These are phyloP conservation scores for Pseudocohnilembus persalinus DNA, from an alignment of 169 alveolate species.

Conservation along the genomic window DNA sequence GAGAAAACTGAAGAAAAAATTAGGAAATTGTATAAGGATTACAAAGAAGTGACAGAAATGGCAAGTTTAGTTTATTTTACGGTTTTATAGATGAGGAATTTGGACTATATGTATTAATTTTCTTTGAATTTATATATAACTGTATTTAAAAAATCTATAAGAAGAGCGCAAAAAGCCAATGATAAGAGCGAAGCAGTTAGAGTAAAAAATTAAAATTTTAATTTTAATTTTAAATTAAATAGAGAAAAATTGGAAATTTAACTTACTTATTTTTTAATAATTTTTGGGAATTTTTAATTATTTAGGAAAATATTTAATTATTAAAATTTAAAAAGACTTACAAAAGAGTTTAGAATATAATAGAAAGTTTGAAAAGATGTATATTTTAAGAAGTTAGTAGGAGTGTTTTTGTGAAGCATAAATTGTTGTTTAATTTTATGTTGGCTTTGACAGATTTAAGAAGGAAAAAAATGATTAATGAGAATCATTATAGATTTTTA, in stretches of 20 bases:
- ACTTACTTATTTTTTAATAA: too few species aligned
- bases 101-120: constrained; percentile 87
- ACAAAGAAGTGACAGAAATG: constrained; percentile 66
- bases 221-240: too few species aligned
- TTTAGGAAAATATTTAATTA: too few species aligned
- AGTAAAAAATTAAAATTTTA: constrained; percentile 55
- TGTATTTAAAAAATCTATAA: constrained; percentile 77
- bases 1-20: constrained; percentile 74
- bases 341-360: not conserved
- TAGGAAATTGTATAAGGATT: constrained; percentile 65
- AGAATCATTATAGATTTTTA: constrained; percentile 24
- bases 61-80: constrained; percentile 83
- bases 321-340: not conserved
- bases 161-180: constrained; percentile 61
- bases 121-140: constrained; percentile 77
- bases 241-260: too few species aligned
- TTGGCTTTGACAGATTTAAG: constrained; percentile 44
- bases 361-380: constrained; percentile 61
- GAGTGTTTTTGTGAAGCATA: constrained; percentile 80
- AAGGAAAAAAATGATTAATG: not conserved
- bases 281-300: too few species aligned
- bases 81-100: constrained; percentile 68
- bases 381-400: constrained; percentile 81
- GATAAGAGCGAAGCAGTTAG: constrained; percentile 57
- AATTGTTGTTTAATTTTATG: constrained; percentile 58